phyloP scores from a whole-genome alignment of 2,329 filamentous ascomycete genomes.

The Beauveria scarabaeidicola region DNA sequence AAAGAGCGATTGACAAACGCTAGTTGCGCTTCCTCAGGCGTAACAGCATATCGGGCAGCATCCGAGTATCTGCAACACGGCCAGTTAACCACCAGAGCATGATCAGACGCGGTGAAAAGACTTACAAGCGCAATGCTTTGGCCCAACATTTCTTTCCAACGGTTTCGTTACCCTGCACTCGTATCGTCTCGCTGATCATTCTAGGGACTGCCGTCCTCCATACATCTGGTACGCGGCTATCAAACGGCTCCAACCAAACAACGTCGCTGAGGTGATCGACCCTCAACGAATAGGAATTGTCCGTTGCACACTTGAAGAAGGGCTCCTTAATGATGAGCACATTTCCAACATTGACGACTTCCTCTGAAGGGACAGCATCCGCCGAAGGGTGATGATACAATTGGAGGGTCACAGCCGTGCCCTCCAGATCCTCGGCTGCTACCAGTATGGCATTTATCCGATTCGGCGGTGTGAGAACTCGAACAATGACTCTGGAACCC shows the following conservation, averaged over 20 bases:
- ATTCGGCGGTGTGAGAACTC: constrained; percentile 14
- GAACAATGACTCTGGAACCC: constrained; percentile 15
- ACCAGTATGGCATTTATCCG: constrained; percentile 17
- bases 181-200: constrained; percentile 15
- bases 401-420: constrained; percentile 27
- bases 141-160: constrained; percentile 21
- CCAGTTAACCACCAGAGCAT: background rate
- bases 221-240: constrained; percentile 30
- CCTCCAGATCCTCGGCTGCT: constrained; percentile 32
- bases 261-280: constrained; percentile 47
- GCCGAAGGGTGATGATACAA: constrained; percentile 35
- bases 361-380: constrained; percentile 21
- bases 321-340: constrained; percentile 45
- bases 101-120: background rate
- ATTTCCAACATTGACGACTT: constrained; percentile 25
- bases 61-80: constrained; percentile 26
- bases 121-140: constrained; percentile 25
- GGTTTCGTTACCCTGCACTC: constrained; percentile 26
- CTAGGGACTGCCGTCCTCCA: constrained; percentile 22
- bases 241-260: constrained; percentile 24
- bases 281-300: constrained; percentile 34
- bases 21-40: constrained; percentile 26
- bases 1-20: constrained; percentile 29
- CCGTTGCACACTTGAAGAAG: constrained; percentile 34
- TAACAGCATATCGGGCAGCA: constrained; percentile 25